Conservation (phyloP, 352 stramenopile genomes). For the Phytopythium helicoides region DNA sequence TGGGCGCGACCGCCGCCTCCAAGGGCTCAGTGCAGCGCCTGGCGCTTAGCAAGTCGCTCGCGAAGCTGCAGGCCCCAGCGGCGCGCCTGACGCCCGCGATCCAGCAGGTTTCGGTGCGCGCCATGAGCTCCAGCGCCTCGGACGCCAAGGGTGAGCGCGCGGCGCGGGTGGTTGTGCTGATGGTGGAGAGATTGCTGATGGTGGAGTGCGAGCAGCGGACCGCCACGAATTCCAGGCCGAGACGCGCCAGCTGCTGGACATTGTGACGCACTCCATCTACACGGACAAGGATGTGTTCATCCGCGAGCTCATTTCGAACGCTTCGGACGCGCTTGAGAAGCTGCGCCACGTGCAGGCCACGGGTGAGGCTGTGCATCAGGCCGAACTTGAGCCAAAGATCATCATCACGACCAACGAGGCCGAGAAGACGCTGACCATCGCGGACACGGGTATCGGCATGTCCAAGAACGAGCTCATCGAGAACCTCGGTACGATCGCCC, state of each 20-base stretch:
- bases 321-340: conserved; percentile 99
- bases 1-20: too few species aligned
- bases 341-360: conserved; percentile 92
- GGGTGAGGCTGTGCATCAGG: conserved; percentile 61
- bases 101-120: conserved; percentile 35
- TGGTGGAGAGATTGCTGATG: too few species aligned
- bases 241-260: conserved; percentile 94
- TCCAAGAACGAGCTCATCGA: conserved; percentile 95
- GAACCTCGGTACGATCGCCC: conserved; percentile 99
- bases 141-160: conserved; percentile 34
- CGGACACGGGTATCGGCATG: conserved; percentile 98
- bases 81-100: conserved; percentile 20
- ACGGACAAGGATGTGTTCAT: conserved; percentile 99
- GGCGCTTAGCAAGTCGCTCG: conserved; percentile 15
- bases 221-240: conserved; percentile 94
- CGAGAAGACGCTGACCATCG: conserved; percentile 95
- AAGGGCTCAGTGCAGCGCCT: conserved; percentile 8
- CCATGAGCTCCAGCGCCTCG: conserved; percentile 30
- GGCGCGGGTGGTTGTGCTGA: too few species aligned
- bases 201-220: too few species aligned
- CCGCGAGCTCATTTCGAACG: conserved; percentile 98
- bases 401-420: conserved; percentile 95
- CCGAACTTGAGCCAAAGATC: conserved; percentile 94
- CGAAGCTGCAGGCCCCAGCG: conserved; percentile 11
- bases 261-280: conserved; percentile 99